Base-by-base conservation (phyloP, 345 rosid species). In the Excoecaria agallocha region DNA sequence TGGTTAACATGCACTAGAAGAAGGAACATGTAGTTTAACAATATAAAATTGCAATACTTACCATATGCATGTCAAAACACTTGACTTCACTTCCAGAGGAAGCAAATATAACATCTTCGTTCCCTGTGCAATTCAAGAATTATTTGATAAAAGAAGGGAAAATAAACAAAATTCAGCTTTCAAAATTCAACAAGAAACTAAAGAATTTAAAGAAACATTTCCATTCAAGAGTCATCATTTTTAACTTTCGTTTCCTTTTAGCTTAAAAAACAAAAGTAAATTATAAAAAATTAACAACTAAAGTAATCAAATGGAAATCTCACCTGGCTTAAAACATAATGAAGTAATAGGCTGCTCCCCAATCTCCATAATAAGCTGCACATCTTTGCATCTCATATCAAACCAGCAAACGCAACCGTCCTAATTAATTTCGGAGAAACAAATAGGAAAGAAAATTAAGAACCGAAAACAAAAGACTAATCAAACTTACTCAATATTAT, bases 381-480 rank as follows among this genome's bases (percentile, higher is more conserved):
- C 96, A 64, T 94, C 95, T 81, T 92, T 88, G 90, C 98, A 92
- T 57, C 98, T 83, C 87, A 89, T 81, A 82, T 94, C 97, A 69
- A 89, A 94, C 95, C 93, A 92, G 87, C 98, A 94, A 37, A 94
- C 24, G 75, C 90, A 76, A 30, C 98, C 97, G 86, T 94, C 98
- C 98, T 93, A 39, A 15, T 46, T 13, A 20, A 15, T 38, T 55
- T 24, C 4, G 65, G 37, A 45, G 8, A 30, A 35, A 63, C 9
- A 48, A 12, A 71, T 15, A 13, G 56, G 51, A 48, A 12, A 24
- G 52, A 54, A 58, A 48, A 45, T 6, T 3, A 49, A 35, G 11
- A 63, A 41, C 20, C 30, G 30, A 63, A 9, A 63, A 63, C 49
- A 63, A 38, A 5, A 39, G n/a, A 62, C 8, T 19, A 30, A 6